These are phyloP conservation scores for Mytilinidion resinicola DNA, from an alignment of 495 filamentous ascomycete genomes.

Conservation along the genomic window DNA sequence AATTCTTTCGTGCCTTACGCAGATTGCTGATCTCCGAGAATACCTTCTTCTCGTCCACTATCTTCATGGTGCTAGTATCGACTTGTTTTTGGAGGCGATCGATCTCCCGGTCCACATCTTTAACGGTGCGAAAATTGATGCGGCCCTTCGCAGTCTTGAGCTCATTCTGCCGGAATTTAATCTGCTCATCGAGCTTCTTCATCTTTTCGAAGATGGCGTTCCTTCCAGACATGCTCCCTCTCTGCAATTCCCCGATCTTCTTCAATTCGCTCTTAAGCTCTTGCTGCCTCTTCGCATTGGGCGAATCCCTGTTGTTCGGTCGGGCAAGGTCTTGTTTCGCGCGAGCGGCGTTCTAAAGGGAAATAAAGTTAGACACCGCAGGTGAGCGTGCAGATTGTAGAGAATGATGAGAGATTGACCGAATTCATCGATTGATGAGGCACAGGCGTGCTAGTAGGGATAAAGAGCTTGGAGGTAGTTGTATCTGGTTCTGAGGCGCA, in stretches of 20 bases:
- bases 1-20: constrained; percentile 84
- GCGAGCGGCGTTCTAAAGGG: constrained; percentile 66
- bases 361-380: background rate
- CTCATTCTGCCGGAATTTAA: constrained; percentile 75
- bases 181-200: constrained; percentile 71
- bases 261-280: constrained; percentile 69
- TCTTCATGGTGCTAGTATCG: constrained; percentile 76
- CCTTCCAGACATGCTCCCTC: constrained; percentile 71
- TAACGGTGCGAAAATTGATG: constrained; percentile 74
- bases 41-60: constrained; percentile 96
- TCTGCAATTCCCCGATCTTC: constrained; percentile 74
- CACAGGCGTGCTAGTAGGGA: no score
- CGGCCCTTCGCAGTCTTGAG: constrained; percentile 73
- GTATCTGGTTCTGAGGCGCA: no score
- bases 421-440: no score
- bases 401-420: no score
- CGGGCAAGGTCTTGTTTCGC: constrained; percentile 74
- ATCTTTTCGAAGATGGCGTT: constrained; percentile 74
- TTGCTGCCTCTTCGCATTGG: constrained; percentile 66
- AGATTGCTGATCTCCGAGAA: constrained; percentile 72
- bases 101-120: constrained; percentile 81
- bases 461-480: no score
- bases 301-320: constrained; percentile 68
- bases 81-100: constrained; percentile 72
- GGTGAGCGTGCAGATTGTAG: no score